Evolutionary conservation across 768 basidiomycete genomes (phyloP).

Genomic region (Atractiella rhizophila): DNA sequence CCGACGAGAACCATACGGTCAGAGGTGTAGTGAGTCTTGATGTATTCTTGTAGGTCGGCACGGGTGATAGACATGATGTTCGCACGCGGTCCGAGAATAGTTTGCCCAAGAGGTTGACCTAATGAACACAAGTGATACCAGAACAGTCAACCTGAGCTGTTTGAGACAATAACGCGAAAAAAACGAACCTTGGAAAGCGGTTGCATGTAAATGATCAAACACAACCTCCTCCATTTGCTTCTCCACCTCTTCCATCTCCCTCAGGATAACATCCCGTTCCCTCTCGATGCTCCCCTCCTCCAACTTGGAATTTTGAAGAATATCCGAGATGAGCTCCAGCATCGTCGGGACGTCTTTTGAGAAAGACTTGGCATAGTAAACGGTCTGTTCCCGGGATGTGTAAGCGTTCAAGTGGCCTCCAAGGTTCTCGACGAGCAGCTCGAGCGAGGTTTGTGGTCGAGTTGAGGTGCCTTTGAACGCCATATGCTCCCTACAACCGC

Average conservation of each 20-base stretch:
- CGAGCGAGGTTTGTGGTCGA: constrained; percentile 65
- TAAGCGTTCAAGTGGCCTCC: constrained; percentile 95
- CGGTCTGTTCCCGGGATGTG: constrained; percentile 94
- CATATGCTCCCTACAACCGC: too few relatives aligned
- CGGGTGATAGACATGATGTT: constrained; percentile 90
- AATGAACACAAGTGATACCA: not conserved
- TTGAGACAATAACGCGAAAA: constrained; percentile 1
- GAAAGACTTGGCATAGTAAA: constrained; percentile 98
- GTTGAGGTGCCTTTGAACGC: constrained; percentile 41
- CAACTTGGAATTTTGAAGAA: constrained; percentile 86
- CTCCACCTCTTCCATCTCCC: constrained; percentile 97
- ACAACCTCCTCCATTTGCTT: constrained; percentile 97
- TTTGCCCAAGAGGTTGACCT: constrained; percentile 88
- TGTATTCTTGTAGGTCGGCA: constrained; percentile 66
- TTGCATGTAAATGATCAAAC: constrained; percentile 87
- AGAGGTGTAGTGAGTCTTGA: constrained; percentile 91
- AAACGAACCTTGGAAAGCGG: constrained; percentile 74
- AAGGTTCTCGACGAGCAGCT: constrained; percentile 91
- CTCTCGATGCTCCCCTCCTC: constrained; percentile 67
- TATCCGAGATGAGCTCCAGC: constrained; percentile 94
- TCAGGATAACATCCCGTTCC: constrained; percentile 81
- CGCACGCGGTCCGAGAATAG: constrained; percentile 83
- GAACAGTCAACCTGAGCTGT: not conserved
- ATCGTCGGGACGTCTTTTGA: constrained; percentile 69
- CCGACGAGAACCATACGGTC: constrained; percentile 99